Evolutionary conservation across 2,329 filamentous ascomycete species (phyloP), one percentile per base, ranked within the genome.

Genomic region (Blastomyces emzantsi): DNA sequence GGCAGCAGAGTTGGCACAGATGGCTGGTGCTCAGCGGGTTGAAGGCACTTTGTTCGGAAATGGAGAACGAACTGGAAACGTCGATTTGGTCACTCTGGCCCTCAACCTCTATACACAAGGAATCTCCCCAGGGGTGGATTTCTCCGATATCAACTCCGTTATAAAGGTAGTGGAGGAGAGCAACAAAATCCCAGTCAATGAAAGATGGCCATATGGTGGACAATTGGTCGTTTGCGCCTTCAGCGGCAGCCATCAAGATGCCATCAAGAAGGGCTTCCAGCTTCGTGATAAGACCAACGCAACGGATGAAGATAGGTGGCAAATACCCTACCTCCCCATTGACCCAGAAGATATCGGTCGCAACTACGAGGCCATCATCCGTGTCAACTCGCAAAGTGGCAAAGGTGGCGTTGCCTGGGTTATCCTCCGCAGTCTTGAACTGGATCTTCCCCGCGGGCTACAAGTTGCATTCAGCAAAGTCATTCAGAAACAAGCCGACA

Each of bases 361-460:
- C 64, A 97, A 88, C n/a, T 97, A 97, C 83, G 92, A 97, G 78
- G 93, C 93, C 64, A 89, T 97, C 73, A 97, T 97, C 74, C 90
- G 93, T 65, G 93, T 97, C 83, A 99, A 97, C 81, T 96, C 90
- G 22, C 93, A 97, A 76, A 90, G 87, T 70, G 93, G 93, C 68
- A 97, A 99, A 80, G 93, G 93, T 66, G 94, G 94, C 70, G 88
- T 90, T 65, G 92, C 93, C 60, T 97, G 90, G 90, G 90, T 97
- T 73, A 92, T 97, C 73, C 87, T 92, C 73, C 88, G 89, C 70
- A 88, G 91, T 72, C 85, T 97, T 66, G 86, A 94, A 72, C 88
- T 97, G 71, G 94, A 97, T 75, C 85, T 97, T 61, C 94, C 94
- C 19, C 90, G 94, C 66, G 92, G 92, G 62, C 84, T 97, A 61